Evolutionary conservation across 2,329 filamentous ascomycete genomes (phyloP).

Genomic region (Talaromyces piceae): DNA sequence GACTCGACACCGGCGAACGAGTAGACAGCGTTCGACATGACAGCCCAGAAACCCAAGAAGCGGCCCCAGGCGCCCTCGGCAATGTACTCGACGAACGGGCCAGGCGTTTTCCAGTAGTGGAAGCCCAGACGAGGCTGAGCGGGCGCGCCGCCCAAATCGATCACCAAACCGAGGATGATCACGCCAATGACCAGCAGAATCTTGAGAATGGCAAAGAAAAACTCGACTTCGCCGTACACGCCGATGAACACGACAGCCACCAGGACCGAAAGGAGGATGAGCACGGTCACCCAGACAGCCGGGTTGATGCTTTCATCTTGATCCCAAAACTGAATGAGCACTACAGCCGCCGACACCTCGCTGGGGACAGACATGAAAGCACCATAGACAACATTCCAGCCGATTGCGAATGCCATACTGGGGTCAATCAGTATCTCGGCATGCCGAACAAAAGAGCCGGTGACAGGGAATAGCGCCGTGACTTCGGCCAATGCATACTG

Average conservation of each 20-base stretch:
- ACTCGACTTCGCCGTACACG: slow-evolving; percentile 70
- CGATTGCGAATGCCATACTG: slow-evolving; percentile 46
- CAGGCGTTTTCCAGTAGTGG: slow-evolving; percentile 61
- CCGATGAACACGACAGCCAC: slow-evolving; percentile 63
- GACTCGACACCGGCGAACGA: slow-evolving; percentile 58
- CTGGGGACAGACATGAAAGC: slow-evolving; percentile 39
- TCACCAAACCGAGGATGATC: slow-evolving; percentile 67
- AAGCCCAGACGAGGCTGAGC: slow-evolving; percentile 67
- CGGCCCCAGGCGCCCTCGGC: slow-evolving; percentile 49
- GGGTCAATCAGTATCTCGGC: slow-evolving; percentile 51
- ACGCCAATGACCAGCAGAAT: slow-evolving; percentile 68
- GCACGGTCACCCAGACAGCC: slow-evolving; percentile 64
- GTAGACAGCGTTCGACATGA: slow-evolving; percentile 39
- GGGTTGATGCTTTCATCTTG: slow-evolving; percentile 40
- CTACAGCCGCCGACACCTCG: slow-evolving; percentile 41
- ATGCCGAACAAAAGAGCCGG: slow-evolving; percentile 46
- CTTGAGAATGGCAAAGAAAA: slow-evolving; percentile 72
- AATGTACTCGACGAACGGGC: slow-evolving; percentile 59
- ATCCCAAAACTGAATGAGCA: slow-evolving; percentile 41
- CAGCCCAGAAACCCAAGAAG: slow-evolving; percentile 56
- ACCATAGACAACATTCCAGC: slow-evolving; percentile 33
- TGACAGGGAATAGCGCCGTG: slow-evolving; percentile 49
- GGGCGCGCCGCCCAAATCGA: slow-evolving; percentile 61
- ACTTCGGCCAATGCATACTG: slow-evolving; percentile 51
- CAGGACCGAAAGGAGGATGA: slow-evolving; percentile 65